Percentiles rank a stretch among this genome's conserved stretches.
phyloP scores from a whole-genome alignment of 305 asterid genomes.

The Plantago coronopus region DNA sequence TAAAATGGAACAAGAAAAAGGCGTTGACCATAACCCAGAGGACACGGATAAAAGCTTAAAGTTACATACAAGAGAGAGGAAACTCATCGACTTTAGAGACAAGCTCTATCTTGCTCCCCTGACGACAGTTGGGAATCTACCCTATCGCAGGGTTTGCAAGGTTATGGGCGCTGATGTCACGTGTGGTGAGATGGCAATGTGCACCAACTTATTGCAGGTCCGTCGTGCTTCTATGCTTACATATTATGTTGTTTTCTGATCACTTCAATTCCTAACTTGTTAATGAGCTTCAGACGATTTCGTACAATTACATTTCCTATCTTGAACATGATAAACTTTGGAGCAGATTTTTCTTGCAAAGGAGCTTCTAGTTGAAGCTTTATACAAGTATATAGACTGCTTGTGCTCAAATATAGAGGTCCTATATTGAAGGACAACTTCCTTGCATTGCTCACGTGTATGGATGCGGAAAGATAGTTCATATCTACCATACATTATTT shows the following conservation, averaged over 20 bases:
- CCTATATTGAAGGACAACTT: too few species aligned
- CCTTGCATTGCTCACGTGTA: background rate
- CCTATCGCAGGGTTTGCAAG: constrained; percentile 89
- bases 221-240: background rate
- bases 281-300: too few species aligned
- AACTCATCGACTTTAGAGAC: constrained; percentile 77
- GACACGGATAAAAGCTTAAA: constrained; percentile 71
- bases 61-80: constrained; percentile 70
- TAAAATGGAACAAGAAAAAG: constrained; percentile 27
- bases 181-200: constrained; percentile 99
- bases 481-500: background rate
- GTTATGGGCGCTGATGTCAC: constrained; percentile 91
- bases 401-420: too few species aligned
- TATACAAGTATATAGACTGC: background rate
- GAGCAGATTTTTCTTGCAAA: too few species aligned
- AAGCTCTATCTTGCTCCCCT: constrained; percentile 92
- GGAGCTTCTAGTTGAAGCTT: background rate
- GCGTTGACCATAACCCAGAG: constrained; percentile 21
- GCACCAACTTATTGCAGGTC: constrained; percentile 93
- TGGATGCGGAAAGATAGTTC: background rate
- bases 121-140: constrained; percentile 87
- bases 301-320: too few species aligned
- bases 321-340: too few species aligned
- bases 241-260: background rate
- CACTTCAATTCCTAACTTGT: background rate